phyloP scores from a whole-genome alignment of 2,329 filamentous ascomycete species.

The Cytospora chrysosperma region DNA sequence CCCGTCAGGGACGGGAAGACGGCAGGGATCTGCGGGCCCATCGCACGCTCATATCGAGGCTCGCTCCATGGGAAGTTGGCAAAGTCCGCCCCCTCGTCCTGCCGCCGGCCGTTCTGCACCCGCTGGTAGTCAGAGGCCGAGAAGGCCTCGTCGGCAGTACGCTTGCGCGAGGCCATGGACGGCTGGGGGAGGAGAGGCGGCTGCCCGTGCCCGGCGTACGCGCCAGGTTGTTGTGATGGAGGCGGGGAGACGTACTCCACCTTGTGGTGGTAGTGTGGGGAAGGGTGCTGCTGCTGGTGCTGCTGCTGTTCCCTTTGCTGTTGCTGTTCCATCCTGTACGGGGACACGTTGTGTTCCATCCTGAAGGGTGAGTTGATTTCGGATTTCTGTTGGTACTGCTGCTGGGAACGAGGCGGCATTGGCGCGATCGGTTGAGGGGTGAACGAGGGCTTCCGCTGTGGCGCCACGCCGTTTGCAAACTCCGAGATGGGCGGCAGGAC shows the following conservation, averaged over 20 bases:
- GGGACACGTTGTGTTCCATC: conserved; percentile 10
- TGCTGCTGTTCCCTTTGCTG: background rate
- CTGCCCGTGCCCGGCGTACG: conserved; percentile 3
- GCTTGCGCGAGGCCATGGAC: conserved; percentile 14
- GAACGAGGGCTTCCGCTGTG: conserved; percentile 15
- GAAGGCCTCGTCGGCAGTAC: conserved; percentile 18
- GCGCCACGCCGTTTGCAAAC: background rate
- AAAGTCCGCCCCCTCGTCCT: conserved; percentile 9
- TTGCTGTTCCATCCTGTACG: conserved; percentile 9
- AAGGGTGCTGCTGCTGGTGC: background rate
- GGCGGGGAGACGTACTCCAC: conserved; percentile 1
- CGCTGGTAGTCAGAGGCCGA: conserved; percentile 14
- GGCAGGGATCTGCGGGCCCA: background rate
- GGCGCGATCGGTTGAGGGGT: conserved; percentile 4
- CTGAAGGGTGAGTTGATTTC: conserved; percentile 11
- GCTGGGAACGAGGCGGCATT: conserved; percentile 20
- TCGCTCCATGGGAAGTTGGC: conserved; percentile 9
- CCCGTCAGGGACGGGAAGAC: conserved; percentile 4
- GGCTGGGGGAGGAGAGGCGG: background rate
- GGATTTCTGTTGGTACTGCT: background rate
- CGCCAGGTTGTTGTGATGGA: background rate
- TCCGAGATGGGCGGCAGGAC: conserved; percentile 19
- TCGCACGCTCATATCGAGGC: conserved; percentile 13
- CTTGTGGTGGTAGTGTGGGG: conserved; percentile 9
- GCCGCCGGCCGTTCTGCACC: conserved; percentile 18